A percentile compares a stretch with the other conserved stretches of the same genome.
These are phyloP conservation scores for Fusarium papillatum DNA, from an alignment of 2,329 filamentous ascomycete genomes.

Conservation along the genomic window DNA sequence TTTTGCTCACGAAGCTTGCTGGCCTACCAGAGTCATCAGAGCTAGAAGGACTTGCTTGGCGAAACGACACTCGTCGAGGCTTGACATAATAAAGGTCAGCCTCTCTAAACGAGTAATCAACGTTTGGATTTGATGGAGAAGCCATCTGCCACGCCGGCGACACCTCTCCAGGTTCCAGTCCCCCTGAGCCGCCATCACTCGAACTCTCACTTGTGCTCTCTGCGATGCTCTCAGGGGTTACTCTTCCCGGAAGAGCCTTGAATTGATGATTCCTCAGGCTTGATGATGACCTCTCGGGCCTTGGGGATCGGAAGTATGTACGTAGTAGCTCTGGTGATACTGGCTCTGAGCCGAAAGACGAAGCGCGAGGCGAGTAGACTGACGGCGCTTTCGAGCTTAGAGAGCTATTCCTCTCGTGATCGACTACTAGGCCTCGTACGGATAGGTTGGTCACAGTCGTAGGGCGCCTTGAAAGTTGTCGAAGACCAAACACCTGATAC, in stretches of 20 bases:
- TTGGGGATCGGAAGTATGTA: conserved; percentile 41
- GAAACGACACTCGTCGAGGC: conserved; percentile 35
- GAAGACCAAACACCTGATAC: conserved; percentile 49
- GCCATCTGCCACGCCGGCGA: conserved; percentile 21
- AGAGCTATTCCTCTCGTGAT: conserved; percentile 9
- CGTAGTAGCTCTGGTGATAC: conserved; percentile 21
- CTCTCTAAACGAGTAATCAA: conserved; percentile 54
- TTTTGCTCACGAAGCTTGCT: background rate
- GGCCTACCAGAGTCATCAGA: background rate
- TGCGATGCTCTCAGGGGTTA: background rate
- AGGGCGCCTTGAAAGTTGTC: conserved; percentile 44
- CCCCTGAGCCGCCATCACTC: conserved; percentile 6
- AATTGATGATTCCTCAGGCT: conserved; percentile 14
- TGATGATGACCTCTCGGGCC: conserved; percentile 16
- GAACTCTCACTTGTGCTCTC: conserved; percentile 6
- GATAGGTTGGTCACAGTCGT: conserved; percentile 36
- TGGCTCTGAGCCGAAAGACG: conserved; percentile 14
- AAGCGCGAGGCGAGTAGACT: background rate
- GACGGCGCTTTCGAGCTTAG: conserved; percentile 5
- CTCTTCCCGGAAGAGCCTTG: background rate
- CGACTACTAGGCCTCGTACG: background rate
- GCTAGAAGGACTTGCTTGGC: background rate
- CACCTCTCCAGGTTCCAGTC: background rate
- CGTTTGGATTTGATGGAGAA: conserved; percentile 33
- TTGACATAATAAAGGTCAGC: conserved; percentile 50